phyloP scores from a whole-genome alignment of 768 basidiomycete genomes.

The Mycena filopes region DNA sequence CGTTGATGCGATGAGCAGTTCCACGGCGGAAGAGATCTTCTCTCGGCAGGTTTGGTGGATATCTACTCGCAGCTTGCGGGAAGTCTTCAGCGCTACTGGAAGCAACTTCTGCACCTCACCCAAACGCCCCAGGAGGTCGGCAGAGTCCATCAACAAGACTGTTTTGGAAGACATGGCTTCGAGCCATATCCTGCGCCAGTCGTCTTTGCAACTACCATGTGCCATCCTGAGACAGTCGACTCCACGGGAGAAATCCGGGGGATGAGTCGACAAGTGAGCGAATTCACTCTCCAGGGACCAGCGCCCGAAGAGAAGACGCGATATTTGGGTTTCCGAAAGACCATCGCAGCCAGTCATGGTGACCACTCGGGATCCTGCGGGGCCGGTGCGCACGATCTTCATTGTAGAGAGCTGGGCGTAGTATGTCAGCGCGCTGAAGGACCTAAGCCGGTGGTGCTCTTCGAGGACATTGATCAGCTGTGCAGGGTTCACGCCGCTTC shows the following conservation, averaged over 20 bases:
- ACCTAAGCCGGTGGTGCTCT: neutral
- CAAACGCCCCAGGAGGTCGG: neutral
- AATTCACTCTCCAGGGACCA: neutral
- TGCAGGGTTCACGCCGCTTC: neutral
- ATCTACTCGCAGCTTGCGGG: no score
- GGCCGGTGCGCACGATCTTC: constrained; percentile 1
- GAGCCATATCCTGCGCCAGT: neutral
- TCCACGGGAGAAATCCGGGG: neutral
- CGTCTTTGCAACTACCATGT: neutral
- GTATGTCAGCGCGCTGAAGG: constrained; percentile 1
- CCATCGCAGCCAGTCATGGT: constrained; percentile 1
- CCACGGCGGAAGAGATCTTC: neutral
- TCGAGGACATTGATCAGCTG: constrained; percentile 1
- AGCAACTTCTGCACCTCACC: neutral
- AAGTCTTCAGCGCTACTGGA: no score
- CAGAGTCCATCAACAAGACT: neutral
- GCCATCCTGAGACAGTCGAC: no score
- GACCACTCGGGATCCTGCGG: neutral
- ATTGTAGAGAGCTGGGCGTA: constrained; percentile 4
- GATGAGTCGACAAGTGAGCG: neutral
- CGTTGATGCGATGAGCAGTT: neutral
- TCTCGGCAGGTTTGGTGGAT: neutral
- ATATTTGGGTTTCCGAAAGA: constrained; percentile 1
- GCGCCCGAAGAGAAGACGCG: neutral
- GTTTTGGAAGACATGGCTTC: neutral